Base-by-base conservation (phyloP, 169 alveolate species). In the Cyclospora cayetanensis region DNA sequence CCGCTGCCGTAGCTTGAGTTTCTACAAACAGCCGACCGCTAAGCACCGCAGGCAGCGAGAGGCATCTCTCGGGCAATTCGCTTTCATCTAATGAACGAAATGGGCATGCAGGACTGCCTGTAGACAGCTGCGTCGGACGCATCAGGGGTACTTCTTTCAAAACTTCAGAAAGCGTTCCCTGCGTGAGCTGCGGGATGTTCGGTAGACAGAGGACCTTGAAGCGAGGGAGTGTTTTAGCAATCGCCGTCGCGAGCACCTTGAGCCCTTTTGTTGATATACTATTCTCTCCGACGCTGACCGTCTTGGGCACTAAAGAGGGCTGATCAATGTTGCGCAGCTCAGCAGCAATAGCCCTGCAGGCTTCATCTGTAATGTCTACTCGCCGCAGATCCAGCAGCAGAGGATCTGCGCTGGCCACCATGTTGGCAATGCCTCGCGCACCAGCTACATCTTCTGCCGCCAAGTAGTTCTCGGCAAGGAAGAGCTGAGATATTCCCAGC, bases 11-110 rank as follows among this genome's bases (percentile, higher is more conserved):
- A 27, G 31, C 9, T 11, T 20, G 39, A 18, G 31, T 25, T 52
- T 80, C 90, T 53, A 80, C 74, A 35, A 80, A 80, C 41, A 80
- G 90, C 74, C 90, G 50, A 7, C 90, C 90, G 39, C 90, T 80
- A 18, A 80, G 35, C 35, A 52, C 74, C 55, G 90, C 74, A 80
- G 90, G 90, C 76, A 80, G 34, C 39, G 70, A 22, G 15, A 80
- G 60, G 22, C 90, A 52, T 63, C 74, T 50, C 39, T 80, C 76
- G 42, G 90, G 90, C 76, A 53, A 15, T 31, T 80, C 74, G 53
- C 37, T 52, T 53, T 52, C 90, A 25, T 52, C 35, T 37, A 80
- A 76, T 22, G 90, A 80, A 1, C 55, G 55, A 37, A 80, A 80
- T 52, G 90, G 90, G 34, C 34, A 80, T 34, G 5, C 20, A 1